Evolutionary conservation across 345 rosid species (phyloP).

Genomic region (Syzygium grande): DNA sequence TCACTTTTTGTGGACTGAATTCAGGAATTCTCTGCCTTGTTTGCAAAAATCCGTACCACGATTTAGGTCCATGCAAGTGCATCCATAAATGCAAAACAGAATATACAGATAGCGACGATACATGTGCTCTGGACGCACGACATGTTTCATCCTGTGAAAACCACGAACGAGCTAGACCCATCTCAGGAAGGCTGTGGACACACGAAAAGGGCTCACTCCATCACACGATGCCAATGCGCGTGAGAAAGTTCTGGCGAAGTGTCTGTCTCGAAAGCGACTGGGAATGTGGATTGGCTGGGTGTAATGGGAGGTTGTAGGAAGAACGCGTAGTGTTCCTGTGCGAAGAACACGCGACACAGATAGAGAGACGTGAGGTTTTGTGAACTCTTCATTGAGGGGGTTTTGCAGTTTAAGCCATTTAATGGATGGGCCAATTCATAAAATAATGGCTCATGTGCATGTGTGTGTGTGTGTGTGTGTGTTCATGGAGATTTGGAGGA

Average conservation of each 20-base stretch:
- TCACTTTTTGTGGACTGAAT: background rate
- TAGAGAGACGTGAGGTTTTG: background rate
- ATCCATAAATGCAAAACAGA: background rate
- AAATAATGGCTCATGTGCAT: background rate
- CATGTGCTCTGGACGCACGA: background rate
- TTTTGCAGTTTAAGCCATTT: background rate
- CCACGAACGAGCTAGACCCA: background rate
- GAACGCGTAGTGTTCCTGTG: background rate
- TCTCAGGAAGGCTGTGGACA: background rate
- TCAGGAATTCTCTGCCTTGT: background rate
- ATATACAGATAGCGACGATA: background rate
- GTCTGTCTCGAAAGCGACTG: background rate
- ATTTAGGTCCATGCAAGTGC: background rate
- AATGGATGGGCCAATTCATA: background rate
- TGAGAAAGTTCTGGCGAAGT: background rate
- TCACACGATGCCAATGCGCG: background rate
- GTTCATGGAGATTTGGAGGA: background rate
- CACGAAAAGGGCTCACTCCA: background rate
- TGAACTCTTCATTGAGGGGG: background rate
- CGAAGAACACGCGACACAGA: background rate
- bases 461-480: background rate
- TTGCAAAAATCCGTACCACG: background rate
- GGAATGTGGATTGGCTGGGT: background rate
- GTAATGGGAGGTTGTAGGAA: background rate
- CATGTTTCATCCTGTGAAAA: background rate